Base-by-base conservation (phyloP, 1,284 basidiomycete genomes). In the Tilletiopsis washingtonensis region DNA sequence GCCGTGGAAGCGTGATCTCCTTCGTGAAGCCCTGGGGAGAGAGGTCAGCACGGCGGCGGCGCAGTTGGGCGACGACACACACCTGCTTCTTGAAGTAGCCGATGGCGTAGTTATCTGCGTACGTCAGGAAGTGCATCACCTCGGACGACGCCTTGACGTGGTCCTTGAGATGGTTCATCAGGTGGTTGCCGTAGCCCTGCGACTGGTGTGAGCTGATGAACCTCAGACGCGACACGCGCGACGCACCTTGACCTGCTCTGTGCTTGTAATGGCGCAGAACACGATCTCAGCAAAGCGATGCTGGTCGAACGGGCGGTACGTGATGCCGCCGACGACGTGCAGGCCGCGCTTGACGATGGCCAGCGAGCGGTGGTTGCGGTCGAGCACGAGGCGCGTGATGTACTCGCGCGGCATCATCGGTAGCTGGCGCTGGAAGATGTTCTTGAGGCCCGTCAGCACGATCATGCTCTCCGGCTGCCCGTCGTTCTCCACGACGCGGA, bases 401-500 rank as follows among this genome's bases (percentile, higher is more conserved):
- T 99, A 98, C 74, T 98, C 94, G 67, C 91, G 80, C 19, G 94
- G 94, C 94, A 99, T 98, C 76, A 97, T 97, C 6, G 94, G 94
- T 5, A 99, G 76, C 74, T 99, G 94, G 59, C 89, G 88, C 74
- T 96, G 93, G 70, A 98, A 98, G 21, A 98, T 82, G 21, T 90
- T 93, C 76, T 97, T 98, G 54, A 97, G 79, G 11, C 91, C 90
- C 0, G 91, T 91, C 42, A 97, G 80, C 47, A 98, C 83, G 51
- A 97, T 83, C 36, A 86, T 41, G 4, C 74, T 74, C 29, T 73
- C 73, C 1, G 88, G 84, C 40, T 82, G 76, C 19, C 81, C 80
- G 66, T 93, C 86, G 59, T 94, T 90, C 54, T 86, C 83, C 0
- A 97, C 89, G 5, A 91, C 82, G 0, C 82, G 81, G 50, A 97